Conservation (phyloP, 179 eudicot species). For the Heliamphora pulchella region DNA sequence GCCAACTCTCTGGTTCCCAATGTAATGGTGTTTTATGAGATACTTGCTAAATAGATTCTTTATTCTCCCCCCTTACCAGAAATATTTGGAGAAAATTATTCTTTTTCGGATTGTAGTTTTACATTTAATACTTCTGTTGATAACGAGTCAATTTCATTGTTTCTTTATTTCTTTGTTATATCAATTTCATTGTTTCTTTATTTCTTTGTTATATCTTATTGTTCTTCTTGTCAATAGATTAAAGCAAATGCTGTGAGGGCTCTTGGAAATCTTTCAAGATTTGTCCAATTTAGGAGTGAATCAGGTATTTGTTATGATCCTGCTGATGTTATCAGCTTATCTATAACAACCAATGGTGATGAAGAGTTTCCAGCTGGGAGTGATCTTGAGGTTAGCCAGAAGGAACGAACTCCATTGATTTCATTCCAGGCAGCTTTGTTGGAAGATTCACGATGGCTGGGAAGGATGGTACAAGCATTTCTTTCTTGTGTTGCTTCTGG, state of each 20-base stretch:
- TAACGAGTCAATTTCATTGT: background rate
- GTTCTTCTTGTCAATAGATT: conserved; percentile 30
- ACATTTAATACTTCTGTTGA: background rate
- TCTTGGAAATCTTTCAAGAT: conserved; percentile 79
- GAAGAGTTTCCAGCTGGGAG: conserved; percentile 4
- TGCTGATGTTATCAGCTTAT: conserved; percentile 17
- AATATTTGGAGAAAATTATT: too few species aligned
- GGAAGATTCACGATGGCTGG: conserved; percentile 41
- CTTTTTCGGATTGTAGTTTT: background rate
- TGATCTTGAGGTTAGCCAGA: conserved; percentile 12
- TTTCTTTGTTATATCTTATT: background rate
- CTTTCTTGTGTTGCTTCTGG: conserved; percentile 91
- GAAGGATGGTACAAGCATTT: conserved; percentile 79
- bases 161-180: background rate
- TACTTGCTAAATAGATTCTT: background rate
- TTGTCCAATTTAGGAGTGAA: conserved; percentile 41
- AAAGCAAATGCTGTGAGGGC: conserved; percentile 98
- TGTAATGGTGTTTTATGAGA: background rate
- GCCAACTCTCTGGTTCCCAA: background rate
- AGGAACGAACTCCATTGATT: conserved; percentile 13
- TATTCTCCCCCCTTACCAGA: too few species aligned
- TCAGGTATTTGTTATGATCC: conserved; percentile 17
- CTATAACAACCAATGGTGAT: conserved; percentile 6
- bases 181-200: background rate
- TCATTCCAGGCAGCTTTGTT: conserved; percentile 19